Evolutionary conservation across 1,284 basidiomycete species (phyloP), one percentile per base, ranked within the genome.

Genomic region (Leccinum insolens): DNA sequence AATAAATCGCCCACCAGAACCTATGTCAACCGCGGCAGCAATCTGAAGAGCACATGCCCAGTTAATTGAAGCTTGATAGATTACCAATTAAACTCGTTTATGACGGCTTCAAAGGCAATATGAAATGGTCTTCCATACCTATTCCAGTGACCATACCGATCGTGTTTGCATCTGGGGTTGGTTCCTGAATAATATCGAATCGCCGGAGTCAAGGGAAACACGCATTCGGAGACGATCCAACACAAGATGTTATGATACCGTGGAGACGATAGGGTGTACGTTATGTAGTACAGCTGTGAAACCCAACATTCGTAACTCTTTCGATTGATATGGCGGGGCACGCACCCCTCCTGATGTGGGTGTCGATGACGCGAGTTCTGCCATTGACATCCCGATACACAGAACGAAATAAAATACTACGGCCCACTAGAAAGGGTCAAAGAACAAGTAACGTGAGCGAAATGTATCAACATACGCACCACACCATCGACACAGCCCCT

Each of bases 21-120:
- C 79, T 58, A 82, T 82, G 46, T 73, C 75, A 3, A 69, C 77
- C 6, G 79, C 81, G 0, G 81, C 82, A 66, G 79, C 76, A 37
- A 82, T 77, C 68, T 82, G 81, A 17, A 80, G 66, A 14, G 82
- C 75, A 61, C 78, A 81, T 58, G 75, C 82, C 84, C 83, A 86
- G 37, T 80, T 82, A 8, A 85, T 73, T 4, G 82, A 82, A 4
- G 84, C 83, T 72, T 39, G 22, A 14, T 28, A 31, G 14, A 59
- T 60, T 28, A 28, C 25, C n/a, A 57, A 34, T 60, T 12, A 34
- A n/a, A 60, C 57, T 17, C 57, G 15, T 58, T 7, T 3, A 60
- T 20, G 11, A 60, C 7, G 25, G 3, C 17, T 28, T 60, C 28
- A 60, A 60, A 60, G 59, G 34, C 1, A 34, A 15, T 25, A 31